Percentiles rank a stretch among this genome's conserved stretches.
Evolutionary conservation across 176 grass and related monocot genomes (phyloP).

Genomic region (Carex kokanica): DNA sequence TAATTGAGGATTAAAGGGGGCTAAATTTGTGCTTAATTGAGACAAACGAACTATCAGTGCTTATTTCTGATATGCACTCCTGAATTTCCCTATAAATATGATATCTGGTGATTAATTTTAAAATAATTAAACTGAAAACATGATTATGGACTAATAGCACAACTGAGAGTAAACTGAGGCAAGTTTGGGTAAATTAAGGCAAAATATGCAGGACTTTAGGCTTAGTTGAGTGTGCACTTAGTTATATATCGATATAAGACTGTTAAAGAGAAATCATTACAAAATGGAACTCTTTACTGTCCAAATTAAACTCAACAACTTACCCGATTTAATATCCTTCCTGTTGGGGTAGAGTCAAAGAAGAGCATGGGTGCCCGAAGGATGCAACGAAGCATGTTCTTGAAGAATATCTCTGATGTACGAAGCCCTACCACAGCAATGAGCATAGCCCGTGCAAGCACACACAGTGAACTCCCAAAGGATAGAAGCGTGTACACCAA

Average conservation of each 20-base stretch:
- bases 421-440: slow-evolving; percentile 48
- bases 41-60: neutral
- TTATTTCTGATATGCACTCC: too few relatives aligned
- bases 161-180: neutral
- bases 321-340: slow-evolving; percentile 95
- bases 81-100: neutral
- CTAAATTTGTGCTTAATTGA: neutral
- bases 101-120: neutral
- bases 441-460: slow-evolving; percentile 52
- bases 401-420: slow-evolving; percentile 79
- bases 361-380: slow-evolving; percentile 92
- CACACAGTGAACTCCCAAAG: slow-evolving; percentile 58
- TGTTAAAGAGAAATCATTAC: neutral
- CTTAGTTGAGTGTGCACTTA: neutral
- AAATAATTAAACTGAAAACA: neutral
- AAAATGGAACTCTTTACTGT: neutral
- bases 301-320: slow-evolving; percentile 20
- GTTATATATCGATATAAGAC: neutral
- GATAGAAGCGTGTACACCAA: slow-evolving; percentile 69
- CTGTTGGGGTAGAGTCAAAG: slow-evolving; percentile 94
- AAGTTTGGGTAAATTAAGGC: neutral
- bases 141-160: neutral
- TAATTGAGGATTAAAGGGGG: neutral
- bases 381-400: slow-evolving; percentile 73
- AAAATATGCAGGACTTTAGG: neutral